phyloP scores from a whole-genome alignment of 148 eudicot species.

The Chenopodium quinoa region DNA sequence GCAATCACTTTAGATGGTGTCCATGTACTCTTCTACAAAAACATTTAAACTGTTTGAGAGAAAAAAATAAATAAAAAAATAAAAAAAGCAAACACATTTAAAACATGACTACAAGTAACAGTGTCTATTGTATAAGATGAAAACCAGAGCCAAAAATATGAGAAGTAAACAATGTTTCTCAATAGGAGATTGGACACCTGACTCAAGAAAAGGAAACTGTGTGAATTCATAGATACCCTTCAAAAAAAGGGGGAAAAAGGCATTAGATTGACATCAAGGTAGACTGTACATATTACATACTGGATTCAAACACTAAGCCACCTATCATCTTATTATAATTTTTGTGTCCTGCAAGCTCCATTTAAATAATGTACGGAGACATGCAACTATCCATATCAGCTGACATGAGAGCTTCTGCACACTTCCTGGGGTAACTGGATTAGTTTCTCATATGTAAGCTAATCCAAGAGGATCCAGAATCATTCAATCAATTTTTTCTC shows the following conservation, averaged over 20 bases:
- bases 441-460: no score
- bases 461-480: no score
- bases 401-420: background rate
- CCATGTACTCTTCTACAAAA: slow-evolving; percentile 66
- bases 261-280: background rate
- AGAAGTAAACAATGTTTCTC: background rate
- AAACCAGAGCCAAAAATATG: background rate
- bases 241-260: no score
- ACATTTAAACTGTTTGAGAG: background rate
- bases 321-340: background rate
- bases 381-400: background rate
- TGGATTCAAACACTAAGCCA: background rate
- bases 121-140: background rate
- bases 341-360: background rate
- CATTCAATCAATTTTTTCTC: no score
- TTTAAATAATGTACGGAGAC: background rate
- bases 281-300: background rate
- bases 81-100: background rate
- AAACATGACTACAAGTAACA: background rate
- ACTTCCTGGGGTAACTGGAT: no score
- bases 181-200: background rate
- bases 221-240: background rate
- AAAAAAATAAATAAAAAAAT: background rate
- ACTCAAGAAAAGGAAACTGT: background rate
- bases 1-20: slow-evolving; percentile 90